Evolutionary conservation across 2,329 filamentous ascomycete species (phyloP).

Genomic region (Emmonsia crescens): DNA sequence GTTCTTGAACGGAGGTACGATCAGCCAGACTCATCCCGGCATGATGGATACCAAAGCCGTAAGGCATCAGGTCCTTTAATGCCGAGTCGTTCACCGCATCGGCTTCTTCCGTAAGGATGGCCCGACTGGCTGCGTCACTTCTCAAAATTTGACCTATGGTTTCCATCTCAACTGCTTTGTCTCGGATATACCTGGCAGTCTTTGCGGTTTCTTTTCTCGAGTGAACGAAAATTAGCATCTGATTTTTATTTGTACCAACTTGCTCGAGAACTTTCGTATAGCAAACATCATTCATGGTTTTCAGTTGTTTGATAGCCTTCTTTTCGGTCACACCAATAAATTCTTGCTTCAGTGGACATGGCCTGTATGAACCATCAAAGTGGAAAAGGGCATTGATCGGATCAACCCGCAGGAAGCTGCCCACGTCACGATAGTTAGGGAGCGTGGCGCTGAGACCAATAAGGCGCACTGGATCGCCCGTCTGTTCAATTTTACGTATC

Average conservation of each 20-base stretch:
- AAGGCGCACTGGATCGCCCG: slow-evolving; percentile 81
- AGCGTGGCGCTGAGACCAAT: slow-evolving; percentile 89
- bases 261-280: slow-evolving; percentile 97
- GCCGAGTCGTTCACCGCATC: slow-evolving; percentile 74
- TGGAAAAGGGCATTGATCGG: slow-evolving; percentile 80
- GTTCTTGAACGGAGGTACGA: slow-evolving; percentile 85
- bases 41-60: slow-evolving; percentile 96
- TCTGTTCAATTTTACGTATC: slow-evolving; percentile 86
- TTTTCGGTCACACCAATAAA: slow-evolving; percentile 96
- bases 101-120: slow-evolving; percentile 76
- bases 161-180: slow-evolving; percentile 94
- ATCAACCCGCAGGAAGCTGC: slow-evolving; percentile 87
- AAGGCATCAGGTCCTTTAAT: slow-evolving; percentile 86
- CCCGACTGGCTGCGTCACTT: slow-evolving; percentile 81
- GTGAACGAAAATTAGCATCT: slow-evolving; percentile 98
- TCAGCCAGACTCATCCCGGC: slow-evolving; percentile 95
- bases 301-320: slow-evolving; percentile 96
- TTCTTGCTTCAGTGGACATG: slow-evolving; percentile 89
- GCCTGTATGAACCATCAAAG: slow-evolving; percentile 87
- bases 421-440: slow-evolving; percentile 93
- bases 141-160: slow-evolving; percentile 93
- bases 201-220: slow-evolving; percentile 97
- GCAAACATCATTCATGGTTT: slow-evolving; percentile 98
- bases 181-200: slow-evolving; percentile 88
- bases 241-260: slow-evolving; percentile 82